phyloP scores from a whole-genome alignment of 805 yeast genomes.

The Sugiyamaella smithiae region DNA sequence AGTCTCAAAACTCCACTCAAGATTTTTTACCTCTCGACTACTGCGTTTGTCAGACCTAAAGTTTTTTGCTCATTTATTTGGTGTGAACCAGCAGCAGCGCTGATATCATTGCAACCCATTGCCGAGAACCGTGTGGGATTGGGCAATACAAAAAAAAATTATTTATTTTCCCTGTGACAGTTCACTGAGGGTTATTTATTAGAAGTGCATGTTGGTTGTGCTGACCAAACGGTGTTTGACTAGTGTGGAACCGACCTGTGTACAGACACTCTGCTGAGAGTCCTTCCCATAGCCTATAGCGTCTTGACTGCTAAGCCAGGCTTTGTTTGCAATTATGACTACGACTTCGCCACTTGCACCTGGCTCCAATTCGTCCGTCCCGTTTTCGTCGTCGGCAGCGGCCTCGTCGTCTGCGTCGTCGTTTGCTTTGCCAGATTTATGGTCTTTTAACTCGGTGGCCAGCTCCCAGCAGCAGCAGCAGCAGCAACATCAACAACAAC shows the following conservation, averaged over 20 bases:
- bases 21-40: constrained; percentile 7
- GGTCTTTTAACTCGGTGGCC: constrained; percentile 12
- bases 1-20: constrained; percentile 5
- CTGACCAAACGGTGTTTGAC: not conserved
- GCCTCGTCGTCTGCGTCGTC: constrained; percentile 2
- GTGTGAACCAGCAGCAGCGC: no score
- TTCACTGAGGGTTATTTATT: not conserved
- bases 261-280: no score
- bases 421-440: constrained; percentile 13
- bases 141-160: no score
- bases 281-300: no score
- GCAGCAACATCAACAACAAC: no score
- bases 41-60: constrained; percentile 3
- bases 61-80: no score
- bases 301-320: no score
- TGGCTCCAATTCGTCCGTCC: constrained; percentile 7
- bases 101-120: no score
- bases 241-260: no score
- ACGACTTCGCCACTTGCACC: constrained; percentile 14
- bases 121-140: no score
- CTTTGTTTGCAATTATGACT: no score
- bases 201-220: not conserved
- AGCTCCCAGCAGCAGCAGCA: not conserved
- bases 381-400: constrained; percentile 8
- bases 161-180: no score